These are phyloP conservation scores for Hygrophila difformis DNA, from an alignment of 257 asterid species.

Conservation along the genomic window DNA sequence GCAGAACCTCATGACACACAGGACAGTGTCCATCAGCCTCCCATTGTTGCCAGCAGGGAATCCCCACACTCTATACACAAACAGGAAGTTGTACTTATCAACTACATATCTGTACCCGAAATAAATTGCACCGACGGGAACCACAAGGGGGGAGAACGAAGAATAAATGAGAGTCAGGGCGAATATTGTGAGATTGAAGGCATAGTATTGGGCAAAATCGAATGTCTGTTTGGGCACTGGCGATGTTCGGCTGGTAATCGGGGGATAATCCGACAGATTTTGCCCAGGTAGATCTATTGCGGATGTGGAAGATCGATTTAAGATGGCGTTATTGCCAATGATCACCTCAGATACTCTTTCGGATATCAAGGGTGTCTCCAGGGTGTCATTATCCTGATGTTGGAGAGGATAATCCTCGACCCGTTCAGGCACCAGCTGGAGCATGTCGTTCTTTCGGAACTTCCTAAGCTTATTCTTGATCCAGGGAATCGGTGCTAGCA, in stretches of 20 bases:
- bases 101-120: constrained; percentile 92
- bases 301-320: constrained; percentile 17
- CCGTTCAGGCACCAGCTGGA: constrained; percentile 85
- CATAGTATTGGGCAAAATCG: constrained; percentile 56
- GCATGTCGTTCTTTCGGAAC: constrained; percentile 89
- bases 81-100: constrained; percentile 92
- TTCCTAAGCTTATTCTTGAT: constrained; percentile 76
- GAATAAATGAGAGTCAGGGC: constrained; percentile 88
- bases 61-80: constrained; percentile 88
- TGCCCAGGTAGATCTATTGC: constrained; percentile 40
- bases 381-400: constrained; percentile 46
- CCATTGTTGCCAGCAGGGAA: constrained; percentile 98
- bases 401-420: constrained; percentile 69
- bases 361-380: constrained; percentile 62
- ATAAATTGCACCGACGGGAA: constrained; percentile 85
- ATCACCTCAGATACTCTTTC: constrained; percentile 42
- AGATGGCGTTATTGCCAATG: constrained; percentile 33
- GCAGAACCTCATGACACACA: constrained; percentile 69
- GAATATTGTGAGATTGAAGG: constrained; percentile 91
- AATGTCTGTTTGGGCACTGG: constrained; percentile 91
- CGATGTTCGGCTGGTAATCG: constrained; percentile 81
- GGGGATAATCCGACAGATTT: constrained; percentile 83
- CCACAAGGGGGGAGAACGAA: constrained; percentile 88
- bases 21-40: constrained; percentile 85
- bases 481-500: constrained; percentile 97